Evolutionary conservation across 2,329 filamentous ascomycete genomes (phyloP), one percentile per base, ranked within the genome.

Genomic region (Aspergillus novofumigatus): DNA sequence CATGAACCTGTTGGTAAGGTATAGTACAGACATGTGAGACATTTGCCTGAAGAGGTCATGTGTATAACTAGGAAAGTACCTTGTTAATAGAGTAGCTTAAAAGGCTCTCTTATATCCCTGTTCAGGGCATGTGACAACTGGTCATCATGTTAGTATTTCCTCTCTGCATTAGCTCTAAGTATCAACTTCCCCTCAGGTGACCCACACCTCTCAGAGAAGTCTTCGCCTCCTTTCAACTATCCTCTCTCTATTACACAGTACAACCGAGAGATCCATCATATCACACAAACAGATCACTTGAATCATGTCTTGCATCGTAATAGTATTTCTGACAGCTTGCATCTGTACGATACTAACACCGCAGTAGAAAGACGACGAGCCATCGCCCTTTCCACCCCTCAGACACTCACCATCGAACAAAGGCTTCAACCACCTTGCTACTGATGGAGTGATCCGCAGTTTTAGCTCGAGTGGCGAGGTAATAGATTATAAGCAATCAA

Each of bases 401-500:
- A 54, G 26, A 54, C 52, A 23, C 28, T 54, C 52, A 25, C 52
- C 52, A 48, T 54, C 52, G 17, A 0, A 7, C 8, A 1, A 41
- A 35, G 55, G 55, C 20, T 54, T 52, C 48, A 52, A 42, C 21
- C 55, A 57, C 26, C 55, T 57, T 5, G 52, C 45, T 35, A 48
- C n/a, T 17, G 52, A 57, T 35, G 55, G 55, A 35, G 55, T 57
- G n/a, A 20, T 35, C 25, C 52, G 55, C 35, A 25, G 47, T 26
- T 28, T 57, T 50, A 47, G 49, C 48, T 49, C 47, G 0, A 44
- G 41, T 50, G 23, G 52, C 4, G 44, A 57, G 21, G 52, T 57
- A 21, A 20, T 57, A 17, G 55, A 57, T 50, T 57, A 57, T 51
- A 50, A 53, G 26, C 38, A 48, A 45, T n/a, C 52, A 14, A 54